These are phyloP conservation scores for Paramyrothecium roridum DNA, from an alignment of 2,329 filamentous ascomycete genomes.

Conservation along the genomic window DNA sequence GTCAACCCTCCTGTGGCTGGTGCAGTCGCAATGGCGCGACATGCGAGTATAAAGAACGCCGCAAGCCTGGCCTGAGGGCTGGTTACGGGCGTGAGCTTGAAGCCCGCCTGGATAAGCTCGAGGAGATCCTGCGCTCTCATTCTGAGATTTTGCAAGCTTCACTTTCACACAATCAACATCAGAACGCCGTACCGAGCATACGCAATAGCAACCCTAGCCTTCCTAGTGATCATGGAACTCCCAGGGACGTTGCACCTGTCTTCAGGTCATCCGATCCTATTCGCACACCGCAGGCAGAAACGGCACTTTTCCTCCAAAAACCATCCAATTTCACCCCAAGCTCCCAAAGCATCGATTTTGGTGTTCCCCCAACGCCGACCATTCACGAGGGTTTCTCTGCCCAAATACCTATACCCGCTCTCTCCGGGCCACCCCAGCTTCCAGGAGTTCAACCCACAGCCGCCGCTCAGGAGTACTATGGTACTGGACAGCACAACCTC, in stretches of 20 bases:
- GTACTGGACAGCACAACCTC: constrained; percentile 39
- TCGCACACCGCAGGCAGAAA: constrained; percentile 54
- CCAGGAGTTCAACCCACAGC: constrained; percentile 33
- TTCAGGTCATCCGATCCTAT: constrained; percentile 48
- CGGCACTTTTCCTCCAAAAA: constrained; percentile 59
- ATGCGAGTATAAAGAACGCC: constrained; percentile 68
- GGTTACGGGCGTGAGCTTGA: constrained; percentile 72
- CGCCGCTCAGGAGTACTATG: constrained; percentile 48
- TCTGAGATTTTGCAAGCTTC: constrained; percentile 63
- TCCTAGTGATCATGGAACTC: constrained; percentile 55
- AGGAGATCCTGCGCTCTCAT: constrained; percentile 63
- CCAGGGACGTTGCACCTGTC: constrained; percentile 43
- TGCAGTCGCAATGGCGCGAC: constrained; percentile 59
- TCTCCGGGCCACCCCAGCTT: constrained; percentile 33
- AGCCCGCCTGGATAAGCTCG: constrained; percentile 67
- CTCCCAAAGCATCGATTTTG: constrained; percentile 48
- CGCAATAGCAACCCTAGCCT: constrained; percentile 48
- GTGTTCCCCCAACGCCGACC: constrained; percentile 41
- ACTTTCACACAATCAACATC: constrained; percentile 34
- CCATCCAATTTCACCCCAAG: constrained; percentile 45
- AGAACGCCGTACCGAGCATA: constrained; percentile 34
- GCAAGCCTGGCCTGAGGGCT: constrained; percentile 63
- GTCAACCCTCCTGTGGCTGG: constrained; percentile 69
- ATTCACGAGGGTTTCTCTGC: constrained; percentile 47
- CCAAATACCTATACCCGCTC: constrained; percentile 37